phyloP scores from a whole-genome alignment of 2,329 filamentous ascomycete genomes.

The Magnaporthiopsis rhizophila region DNA sequence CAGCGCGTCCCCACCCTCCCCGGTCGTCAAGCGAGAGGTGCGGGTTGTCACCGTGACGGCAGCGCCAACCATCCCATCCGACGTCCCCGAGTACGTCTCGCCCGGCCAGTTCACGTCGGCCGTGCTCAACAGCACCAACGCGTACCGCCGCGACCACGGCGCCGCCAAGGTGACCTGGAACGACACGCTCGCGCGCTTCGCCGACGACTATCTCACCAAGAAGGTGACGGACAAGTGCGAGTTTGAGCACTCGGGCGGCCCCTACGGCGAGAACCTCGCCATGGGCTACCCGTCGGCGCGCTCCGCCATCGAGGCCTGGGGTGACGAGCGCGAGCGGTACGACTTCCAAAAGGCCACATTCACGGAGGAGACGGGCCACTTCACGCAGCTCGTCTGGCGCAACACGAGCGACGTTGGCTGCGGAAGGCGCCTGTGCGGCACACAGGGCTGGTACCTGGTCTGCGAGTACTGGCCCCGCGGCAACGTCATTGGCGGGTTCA shows the following conservation, averaged over 20 bases:
- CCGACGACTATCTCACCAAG: slow-evolving; percentile 37
- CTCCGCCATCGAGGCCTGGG: slow-evolving; percentile 56
- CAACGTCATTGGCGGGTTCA: slow-evolving; percentile 49
- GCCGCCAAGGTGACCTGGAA: slow-evolving; percentile 57
- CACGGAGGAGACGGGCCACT: slow-evolving; percentile 55
- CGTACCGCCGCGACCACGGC: slow-evolving; percentile 55
- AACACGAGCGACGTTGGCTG: slow-evolving; percentile 53
- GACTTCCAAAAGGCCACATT: slow-evolving; percentile 51
- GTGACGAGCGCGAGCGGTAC: slow-evolving; percentile 49
- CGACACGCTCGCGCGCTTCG: slow-evolving; percentile 48
- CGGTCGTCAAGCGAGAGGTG: not conserved
- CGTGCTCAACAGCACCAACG: slow-evolving; percentile 59
- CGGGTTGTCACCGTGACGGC: slow-evolving; percentile 23
- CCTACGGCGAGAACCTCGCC: slow-evolving; percentile 69
- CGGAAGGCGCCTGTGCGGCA: slow-evolving; percentile 32
- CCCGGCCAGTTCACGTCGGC: slow-evolving; percentile 36
- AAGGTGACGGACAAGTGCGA: slow-evolving; percentile 28
- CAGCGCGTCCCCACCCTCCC: not conserved
- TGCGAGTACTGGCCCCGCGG: slow-evolving; percentile 65
- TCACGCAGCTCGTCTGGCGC: slow-evolving; percentile 68
- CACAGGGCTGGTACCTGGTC: slow-evolving; percentile 55
- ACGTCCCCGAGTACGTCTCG: slow-evolving; percentile 27
- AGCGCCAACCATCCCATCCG: slow-evolving; percentile 24
- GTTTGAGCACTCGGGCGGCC: slow-evolving; percentile 51
- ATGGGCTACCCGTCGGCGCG: slow-evolving; percentile 55